Evolutionary conservation across 2,329 filamentous ascomycete species (phyloP).

Genomic region (Emericellopsis cladophorae): DNA sequence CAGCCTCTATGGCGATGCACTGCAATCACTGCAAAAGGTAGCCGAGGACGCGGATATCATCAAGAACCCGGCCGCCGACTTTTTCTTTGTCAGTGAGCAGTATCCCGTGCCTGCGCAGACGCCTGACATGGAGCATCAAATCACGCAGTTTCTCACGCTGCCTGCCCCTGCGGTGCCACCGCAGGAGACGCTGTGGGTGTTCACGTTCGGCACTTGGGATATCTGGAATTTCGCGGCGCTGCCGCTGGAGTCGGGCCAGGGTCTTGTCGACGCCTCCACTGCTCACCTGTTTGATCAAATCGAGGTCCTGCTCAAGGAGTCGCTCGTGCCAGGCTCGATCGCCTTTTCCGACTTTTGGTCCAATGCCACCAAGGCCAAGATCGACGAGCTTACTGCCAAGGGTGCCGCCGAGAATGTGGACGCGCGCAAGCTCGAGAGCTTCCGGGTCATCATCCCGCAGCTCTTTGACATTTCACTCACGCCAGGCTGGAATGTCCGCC

Average conservation of each 20-base stretch:
- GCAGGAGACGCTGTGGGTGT: conserved; percentile 38
- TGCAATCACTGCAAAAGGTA: conserved; percentile 22
- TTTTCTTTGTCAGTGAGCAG: conserved; percentile 25
- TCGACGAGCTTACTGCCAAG: conserved; percentile 12
- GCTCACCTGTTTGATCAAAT: conserved; percentile 29
- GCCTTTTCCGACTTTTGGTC: conserved; percentile 31
- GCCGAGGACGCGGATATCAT: conserved; percentile 16
- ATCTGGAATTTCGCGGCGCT: conserved; percentile 37
- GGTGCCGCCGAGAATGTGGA: conserved; percentile 10
- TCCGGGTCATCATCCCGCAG: conserved; percentile 37
- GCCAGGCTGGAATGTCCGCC: conserved; percentile 37
- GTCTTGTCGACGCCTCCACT: conserved; percentile 21
- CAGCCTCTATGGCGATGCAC: conserved; percentile 30
- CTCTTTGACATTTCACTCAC: conserved; percentile 40
- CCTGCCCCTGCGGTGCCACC: conserved; percentile 18
- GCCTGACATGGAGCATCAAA: conserved; percentile 29
- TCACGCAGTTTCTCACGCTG: conserved; percentile 30
- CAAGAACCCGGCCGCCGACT: conserved; percentile 25
- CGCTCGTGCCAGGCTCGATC: conserved; percentile 25
- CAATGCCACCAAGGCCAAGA: conserved; percentile 9
- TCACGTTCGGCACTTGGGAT: conserved; percentile 42
- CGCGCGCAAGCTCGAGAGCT: conserved; percentile 22
- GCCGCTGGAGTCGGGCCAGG: conserved; percentile 23
- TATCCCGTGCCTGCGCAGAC: conserved; percentile 26
- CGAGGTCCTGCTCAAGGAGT: conserved; percentile 31